phyloP scores from a whole-genome alignment of 2,329 filamentous ascomycete genomes.

The Monilinia fructicola region DNA sequence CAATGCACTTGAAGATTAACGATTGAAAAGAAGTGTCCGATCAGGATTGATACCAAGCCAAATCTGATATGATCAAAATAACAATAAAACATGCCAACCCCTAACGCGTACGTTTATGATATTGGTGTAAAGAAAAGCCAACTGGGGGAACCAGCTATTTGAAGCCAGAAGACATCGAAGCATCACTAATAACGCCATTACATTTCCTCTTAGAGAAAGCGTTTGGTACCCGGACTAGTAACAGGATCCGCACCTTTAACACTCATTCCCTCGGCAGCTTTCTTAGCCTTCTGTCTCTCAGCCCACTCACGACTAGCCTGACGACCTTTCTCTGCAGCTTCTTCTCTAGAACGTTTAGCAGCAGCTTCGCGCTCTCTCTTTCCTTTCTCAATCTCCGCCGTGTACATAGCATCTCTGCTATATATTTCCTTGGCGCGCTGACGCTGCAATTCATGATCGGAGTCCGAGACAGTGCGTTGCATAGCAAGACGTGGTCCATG shows the following conservation, averaged over 20 bases:
- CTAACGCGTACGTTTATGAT: not conserved
- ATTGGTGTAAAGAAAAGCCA: not conserved
- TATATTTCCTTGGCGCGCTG: constrained; percentile 55
- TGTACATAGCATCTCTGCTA: constrained; percentile 51
- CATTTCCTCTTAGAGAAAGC: constrained; percentile 28
- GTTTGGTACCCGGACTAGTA: constrained; percentile 35
- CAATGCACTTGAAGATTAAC: not conserved
- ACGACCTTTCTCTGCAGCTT: constrained; percentile 61
- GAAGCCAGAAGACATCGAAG: not conserved
- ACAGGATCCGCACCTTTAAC: constrained; percentile 27
- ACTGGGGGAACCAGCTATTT: not conserved
- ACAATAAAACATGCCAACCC: not conserved
- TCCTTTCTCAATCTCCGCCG: constrained; percentile 52
- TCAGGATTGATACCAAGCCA: not conserved
- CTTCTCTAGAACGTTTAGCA: constrained; percentile 55
- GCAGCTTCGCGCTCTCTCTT: constrained; percentile 54
- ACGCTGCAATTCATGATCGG: constrained; percentile 53
- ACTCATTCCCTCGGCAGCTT: constrained; percentile 27
- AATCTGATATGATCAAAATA: not conserved
- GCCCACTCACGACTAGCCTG: constrained; percentile 62
- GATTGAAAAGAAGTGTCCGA: not conserved
- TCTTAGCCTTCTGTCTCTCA: constrained; percentile 50
- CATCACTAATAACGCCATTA: not conserved
- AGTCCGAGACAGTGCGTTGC: constrained; percentile 51
- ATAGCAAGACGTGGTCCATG: constrained; percentile 31